Evolutionary conservation across 2,329 filamentous ascomycete species (phyloP), one percentile per base, ranked within the genome.

Genomic region (Cryphonectria japonica): DNA sequence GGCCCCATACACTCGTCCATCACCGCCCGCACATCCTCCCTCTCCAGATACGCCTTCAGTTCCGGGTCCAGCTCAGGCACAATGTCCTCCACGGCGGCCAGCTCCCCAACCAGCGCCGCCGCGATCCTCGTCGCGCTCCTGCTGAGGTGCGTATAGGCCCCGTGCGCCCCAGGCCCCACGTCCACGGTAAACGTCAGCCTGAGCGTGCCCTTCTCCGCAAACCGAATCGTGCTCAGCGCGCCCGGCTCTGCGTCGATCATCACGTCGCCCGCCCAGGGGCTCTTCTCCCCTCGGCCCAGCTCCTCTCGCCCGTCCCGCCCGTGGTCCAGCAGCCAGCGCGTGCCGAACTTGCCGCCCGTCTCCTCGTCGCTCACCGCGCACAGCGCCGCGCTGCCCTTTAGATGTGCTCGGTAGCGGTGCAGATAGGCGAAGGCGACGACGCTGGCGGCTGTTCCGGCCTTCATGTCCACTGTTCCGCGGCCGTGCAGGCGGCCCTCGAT

Each of bases 401-500:
- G 66, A 9, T 72, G 63, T 34, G 75, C 63, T 7, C 74, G 73
- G 52, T 76, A 73, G 41, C 67, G 62, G 67, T 75, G 71, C 8
- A 83, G 73, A 59, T 79, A 79, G 1, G 75, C 74, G 69, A 79
- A 83, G 3, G 81, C 82, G n/a, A 82, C 79, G 7, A 82, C 76
- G 2, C 76, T 77, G 0, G 82, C 81, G 1, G 80, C 80, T 6
- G 79, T 83, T 0, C 82, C 82, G 7, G 81, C 79, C 74, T 84
- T 83, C 82, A 84, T 83, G 70, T 83, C 82, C 1, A 83, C 82
- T 0, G 77, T 78, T 2, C 80, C 81, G 29, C 81, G 75, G 2
- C 82, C 82, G 71, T 80, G 76, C 26, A 83, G 75, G 13, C 76
- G 32, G 5, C 76, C 75, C 9, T 77, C 76, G 32, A 78, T 76